Conservation (phyloP, 1,284 basidiomycete species). For the Pseudozyma sp. region DNA sequence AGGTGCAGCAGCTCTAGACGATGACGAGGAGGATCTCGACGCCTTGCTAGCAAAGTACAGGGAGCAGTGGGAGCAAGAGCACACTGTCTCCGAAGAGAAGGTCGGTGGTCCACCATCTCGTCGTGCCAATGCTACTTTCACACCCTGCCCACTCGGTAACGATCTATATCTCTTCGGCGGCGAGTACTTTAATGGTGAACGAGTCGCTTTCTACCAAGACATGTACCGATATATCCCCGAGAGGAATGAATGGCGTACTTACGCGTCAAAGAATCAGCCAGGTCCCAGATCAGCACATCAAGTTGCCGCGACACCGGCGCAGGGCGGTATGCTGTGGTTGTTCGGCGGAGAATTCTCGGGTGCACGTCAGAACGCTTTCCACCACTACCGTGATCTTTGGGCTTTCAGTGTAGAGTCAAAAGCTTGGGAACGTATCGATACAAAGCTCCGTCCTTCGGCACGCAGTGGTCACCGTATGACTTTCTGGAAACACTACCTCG, state of each 20-base stretch:
- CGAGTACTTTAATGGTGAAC: slow-evolving; percentile 68
- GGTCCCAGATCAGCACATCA: slow-evolving; percentile 67
- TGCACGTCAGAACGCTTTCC: slow-evolving; percentile 85
- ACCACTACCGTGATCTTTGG: slow-evolving; percentile 82
- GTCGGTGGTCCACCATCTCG: slow-evolving; percentile 58
- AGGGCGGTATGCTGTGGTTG: slow-evolving; percentile 67
- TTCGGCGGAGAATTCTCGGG: slow-evolving; percentile 74
- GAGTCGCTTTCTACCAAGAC: slow-evolving; percentile 66
- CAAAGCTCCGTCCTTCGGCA: slow-evolving; percentile 82
- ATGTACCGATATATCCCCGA: slow-evolving; percentile 65
- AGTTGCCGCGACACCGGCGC: slow-evolving; percentile 59
- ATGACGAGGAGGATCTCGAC: slow-evolving; percentile 67
- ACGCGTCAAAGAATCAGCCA: slow-evolving; percentile 64
- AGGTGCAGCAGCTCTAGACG: slow-evolving; percentile 33
- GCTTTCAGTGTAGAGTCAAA: slow-evolving; percentile 69
- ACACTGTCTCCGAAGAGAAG: slow-evolving; percentile 61
- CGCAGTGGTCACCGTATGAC: slow-evolving; percentile 87
- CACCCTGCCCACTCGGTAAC: slow-evolving; percentile 65
- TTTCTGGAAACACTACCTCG: slow-evolving; percentile 84
- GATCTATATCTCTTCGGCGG: slow-evolving; percentile 68
- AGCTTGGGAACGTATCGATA: slow-evolving; percentile 89
- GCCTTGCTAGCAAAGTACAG: slow-evolving; percentile 61
- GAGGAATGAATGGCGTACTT: slow-evolving; percentile 64
- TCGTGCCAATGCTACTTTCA: slow-evolving; percentile 66
- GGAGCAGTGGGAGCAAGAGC: slow-evolving; percentile 64